These are phyloP conservation scores for Solanum chiquidenum DNA, from an alignment of 257 asterid genomes.

Conservation along the genomic window DNA sequence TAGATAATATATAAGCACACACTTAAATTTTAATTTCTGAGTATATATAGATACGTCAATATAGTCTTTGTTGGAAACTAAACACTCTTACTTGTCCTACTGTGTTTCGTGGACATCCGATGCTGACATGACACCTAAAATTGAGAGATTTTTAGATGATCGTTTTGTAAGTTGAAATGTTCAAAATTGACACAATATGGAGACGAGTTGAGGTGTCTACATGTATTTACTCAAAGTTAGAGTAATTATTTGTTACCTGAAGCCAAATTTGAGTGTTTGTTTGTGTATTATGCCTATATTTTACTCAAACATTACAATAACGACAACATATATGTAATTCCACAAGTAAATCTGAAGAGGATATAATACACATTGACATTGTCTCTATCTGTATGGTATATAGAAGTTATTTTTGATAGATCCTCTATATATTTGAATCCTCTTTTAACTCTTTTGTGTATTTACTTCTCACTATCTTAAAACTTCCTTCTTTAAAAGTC, in stretches of 20 bases:
- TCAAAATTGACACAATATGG: not conserved
- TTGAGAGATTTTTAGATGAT: not conserved
- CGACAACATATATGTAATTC: not conserved
- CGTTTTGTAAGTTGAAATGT: not conserved
- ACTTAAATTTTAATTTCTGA: not conserved
- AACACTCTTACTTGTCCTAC: not conserved
- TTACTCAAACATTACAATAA: not conserved
- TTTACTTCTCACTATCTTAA: not conserved
- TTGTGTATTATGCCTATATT: no score
- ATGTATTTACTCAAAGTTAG: not conserved
- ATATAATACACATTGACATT: fast-evolving
- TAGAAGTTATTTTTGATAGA: no score
- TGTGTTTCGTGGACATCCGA: not conserved
- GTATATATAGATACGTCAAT: not conserved
- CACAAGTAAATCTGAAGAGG: not conserved
- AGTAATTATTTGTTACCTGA: no score
- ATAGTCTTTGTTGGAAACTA: not conserved
- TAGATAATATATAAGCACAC: fast-evolving
- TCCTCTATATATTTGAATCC: no score
- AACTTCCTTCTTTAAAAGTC: not conserved
- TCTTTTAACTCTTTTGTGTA: not conserved
- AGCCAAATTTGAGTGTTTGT: not conserved
- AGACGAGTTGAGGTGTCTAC: not conserved
- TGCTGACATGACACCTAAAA: not conserved
- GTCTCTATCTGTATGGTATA: no score